Percentiles rank a stretch among this genome's conserved stretches.
Conservation (phyloP, 1,284 basidiomycete genomes). For the Anthracocystis panici-leucophaei region DNA sequence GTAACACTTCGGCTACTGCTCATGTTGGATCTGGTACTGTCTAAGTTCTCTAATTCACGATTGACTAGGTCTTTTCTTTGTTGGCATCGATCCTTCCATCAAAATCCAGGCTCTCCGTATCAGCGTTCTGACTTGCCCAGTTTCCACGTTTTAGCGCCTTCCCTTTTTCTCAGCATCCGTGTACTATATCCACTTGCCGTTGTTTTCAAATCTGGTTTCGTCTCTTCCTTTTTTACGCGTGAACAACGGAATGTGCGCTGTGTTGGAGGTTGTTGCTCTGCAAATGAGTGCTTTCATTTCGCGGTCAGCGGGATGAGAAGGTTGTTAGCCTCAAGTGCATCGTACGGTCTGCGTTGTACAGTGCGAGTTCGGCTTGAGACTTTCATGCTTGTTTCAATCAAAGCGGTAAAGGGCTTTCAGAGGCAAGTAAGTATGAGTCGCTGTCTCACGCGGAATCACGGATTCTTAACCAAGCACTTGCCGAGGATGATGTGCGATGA, state of each 20-base stretch:
- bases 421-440: too few relatives aligned
- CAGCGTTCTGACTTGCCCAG: background rate
- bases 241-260: too few relatives aligned
- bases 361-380: too few relatives aligned
- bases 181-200: slow-evolving; percentile 33
- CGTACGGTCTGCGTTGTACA: too few relatives aligned
- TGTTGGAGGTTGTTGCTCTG: too few relatives aligned
- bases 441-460: too few relatives aligned
- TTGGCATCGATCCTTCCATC: background rate
- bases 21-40: slow-evolving; percentile 72
- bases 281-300: too few relatives aligned
- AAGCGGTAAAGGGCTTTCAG: too few relatives aligned
- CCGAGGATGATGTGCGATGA: background rate
- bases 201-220: slow-evolving; percentile 4
- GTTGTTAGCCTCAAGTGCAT: too few relatives aligned
- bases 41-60: slow-evolving; percentile 14
- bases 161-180: slow-evolving; percentile 17
- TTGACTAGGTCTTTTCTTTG: background rate
- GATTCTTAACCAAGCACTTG: too few relatives aligned
- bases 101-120: background rate
- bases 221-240: background rate
- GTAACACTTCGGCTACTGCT: slow-evolving; percentile 77
- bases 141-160: background rate
- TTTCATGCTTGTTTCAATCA: too few relatives aligned
- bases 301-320: too few relatives aligned